Base-by-base conservation (phyloP, 371 early-diverging fungal genomes). In the Lichtheimia ramosa region DNA sequence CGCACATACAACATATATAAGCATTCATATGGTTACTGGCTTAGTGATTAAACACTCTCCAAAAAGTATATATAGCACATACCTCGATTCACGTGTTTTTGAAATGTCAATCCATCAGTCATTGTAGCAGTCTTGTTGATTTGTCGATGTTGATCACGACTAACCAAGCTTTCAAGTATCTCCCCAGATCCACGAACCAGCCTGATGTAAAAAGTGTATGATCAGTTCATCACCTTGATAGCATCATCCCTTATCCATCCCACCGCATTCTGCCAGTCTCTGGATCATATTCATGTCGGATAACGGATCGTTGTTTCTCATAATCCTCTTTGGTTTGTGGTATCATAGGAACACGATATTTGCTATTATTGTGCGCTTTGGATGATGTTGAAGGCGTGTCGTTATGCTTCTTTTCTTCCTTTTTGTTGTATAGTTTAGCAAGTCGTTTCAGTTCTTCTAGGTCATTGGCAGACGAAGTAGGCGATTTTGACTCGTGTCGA, bases 191-290 rank as follows among this genome's bases (percentile, higher is more conserved):
- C 80, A 59, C 70, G 73, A 6, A 79, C 73, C 28, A 74, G 56
- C 42, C 79, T 81, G 5, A 59, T 42, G 42, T 25, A 41, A 52
- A 16, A 23, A 13, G 5, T 41, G 10, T n/a, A 16, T 21, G 25
- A 40, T 16, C n/a, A 46, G 20, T 24, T 15, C 46, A 16, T 48
- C 25, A 34, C 5, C 28, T n/a, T n/a, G n/a, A 24, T 59, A 15
- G 25, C 34, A 58, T 50, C 34, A 28, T 4, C 5, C 48, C 12
- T 15, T 43, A 56, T 52, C 12, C 34, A 48, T 16, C 39, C 43
- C 56, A 82, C 82, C 83, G 66, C 23, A 64, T 74, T 58, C 83
- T 61, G 3, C 83, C 83, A 15, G 75, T 69, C 24, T 76, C 51
- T 8, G 80, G 77, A 58, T 83, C 83, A 42, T 65, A 63, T 51